A percentile compares a stretch with the other conserved stretches of the same genome.
Conservation (phyloP, 2,329 filamentous ascomycete genomes). For the Aspergillus uvarum region DNA sequence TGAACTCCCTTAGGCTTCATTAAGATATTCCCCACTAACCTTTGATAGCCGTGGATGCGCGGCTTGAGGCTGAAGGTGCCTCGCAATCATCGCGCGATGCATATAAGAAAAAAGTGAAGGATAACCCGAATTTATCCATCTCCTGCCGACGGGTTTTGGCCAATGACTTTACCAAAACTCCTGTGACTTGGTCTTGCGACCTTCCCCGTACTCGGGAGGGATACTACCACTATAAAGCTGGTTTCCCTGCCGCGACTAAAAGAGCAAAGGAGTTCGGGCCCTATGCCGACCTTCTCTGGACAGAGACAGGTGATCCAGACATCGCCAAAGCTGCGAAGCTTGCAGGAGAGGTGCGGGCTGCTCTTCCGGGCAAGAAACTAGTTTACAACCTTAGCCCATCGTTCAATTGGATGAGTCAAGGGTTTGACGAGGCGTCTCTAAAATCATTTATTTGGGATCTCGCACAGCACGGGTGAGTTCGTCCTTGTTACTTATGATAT, state of each 20-base stretch:
- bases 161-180: conserved; percentile 62
- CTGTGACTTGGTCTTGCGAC: conserved; percentile 85
- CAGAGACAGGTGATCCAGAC: conserved; percentile 88
- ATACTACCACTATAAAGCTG: conserved; percentile 56
- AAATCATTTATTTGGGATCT: conserved; percentile 97
- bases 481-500: neutral
- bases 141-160: conserved; percentile 73
- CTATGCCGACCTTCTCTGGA: conserved; percentile 93
- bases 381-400: conserved; percentile 96
- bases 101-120: conserved; percentile 63
- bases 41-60: conserved; percentile 65
- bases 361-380: conserved; percentile 76
- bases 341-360: conserved; percentile 69
- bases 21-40: neutral
- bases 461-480: conserved; percentile 76
- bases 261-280: conserved; percentile 87
- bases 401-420: conserved; percentile 98
- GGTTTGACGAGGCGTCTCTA: conserved; percentile 78
- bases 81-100: conserved; percentile 62
- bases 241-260: conserved; percentile 85
- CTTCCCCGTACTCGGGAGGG: conserved; percentile 90
- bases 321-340: conserved; percentile 75
- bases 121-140: conserved; percentile 73
- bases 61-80: conserved; percentile 67
- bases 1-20: neutral